phyloP scores from a whole-genome alignment of 768 basidiomycete genomes.

The Hebeloma cylindrosporum region DNA sequence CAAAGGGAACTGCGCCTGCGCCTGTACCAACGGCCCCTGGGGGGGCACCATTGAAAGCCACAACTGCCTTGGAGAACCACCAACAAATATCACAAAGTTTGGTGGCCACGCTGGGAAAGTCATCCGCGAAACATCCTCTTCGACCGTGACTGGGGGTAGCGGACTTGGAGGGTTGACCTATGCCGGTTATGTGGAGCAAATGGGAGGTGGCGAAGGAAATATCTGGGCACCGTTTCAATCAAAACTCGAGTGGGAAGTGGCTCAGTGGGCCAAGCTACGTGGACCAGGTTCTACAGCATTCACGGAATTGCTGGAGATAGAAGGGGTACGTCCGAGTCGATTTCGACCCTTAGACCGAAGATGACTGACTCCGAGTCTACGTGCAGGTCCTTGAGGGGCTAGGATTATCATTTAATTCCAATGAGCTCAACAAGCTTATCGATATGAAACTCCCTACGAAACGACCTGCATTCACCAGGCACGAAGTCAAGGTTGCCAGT shows the following conservation, averaged over 20 bases:
- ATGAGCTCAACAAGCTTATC: slow-evolving; percentile 28
- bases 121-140: too few relatives aligned
- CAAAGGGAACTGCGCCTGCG: too few relatives aligned
- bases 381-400: slow-evolving; percentile 28
- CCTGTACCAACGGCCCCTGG: too few relatives aligned
- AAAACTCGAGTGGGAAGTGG: slow-evolving; percentile 38
- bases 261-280: slow-evolving; percentile 37
- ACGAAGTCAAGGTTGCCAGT: slow-evolving; percentile 27
- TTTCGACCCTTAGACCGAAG: too few relatives aligned
- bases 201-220: background rate
- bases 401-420: slow-evolving; percentile 23
- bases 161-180: too few relatives aligned
- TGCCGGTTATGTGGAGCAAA: background rate
- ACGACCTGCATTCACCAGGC: slow-evolving; percentile 25
- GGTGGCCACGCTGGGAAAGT: too few relatives aligned
- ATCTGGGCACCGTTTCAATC: slow-evolving; percentile 33
- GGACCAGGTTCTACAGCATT: slow-evolving; percentile 37
- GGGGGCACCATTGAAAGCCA: too few relatives aligned
- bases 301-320: slow-evolving; percentile 35
- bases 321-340: slow-evolving; percentile 33
- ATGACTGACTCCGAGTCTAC: too few relatives aligned
- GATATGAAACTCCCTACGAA: slow-evolving; percentile 24
- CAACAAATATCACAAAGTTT: too few relatives aligned
- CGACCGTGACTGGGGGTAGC: too few relatives aligned
- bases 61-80: too few relatives aligned